phyloP scores from a whole-genome alignment of 768 basidiomycete species.

The Xanthoconium stramineum region DNA sequence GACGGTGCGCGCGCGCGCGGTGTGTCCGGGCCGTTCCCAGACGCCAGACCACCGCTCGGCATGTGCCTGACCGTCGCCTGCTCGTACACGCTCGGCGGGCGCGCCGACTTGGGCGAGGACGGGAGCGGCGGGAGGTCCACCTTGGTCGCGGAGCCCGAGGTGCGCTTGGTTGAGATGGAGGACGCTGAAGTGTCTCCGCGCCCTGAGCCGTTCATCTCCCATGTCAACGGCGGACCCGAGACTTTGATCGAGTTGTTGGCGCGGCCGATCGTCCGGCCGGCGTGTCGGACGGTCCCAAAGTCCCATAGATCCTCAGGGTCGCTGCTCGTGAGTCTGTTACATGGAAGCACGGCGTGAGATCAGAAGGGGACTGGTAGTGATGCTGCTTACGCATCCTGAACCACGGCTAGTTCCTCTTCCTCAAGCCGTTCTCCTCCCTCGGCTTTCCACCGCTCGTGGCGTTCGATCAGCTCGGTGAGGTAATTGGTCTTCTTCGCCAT shows the following conservation, averaged over 20 bases:
- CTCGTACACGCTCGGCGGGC: slow-evolving; percentile 40
- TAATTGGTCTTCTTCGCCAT: slow-evolving; percentile 95
- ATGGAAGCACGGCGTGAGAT: not conserved
- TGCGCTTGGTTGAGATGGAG: slow-evolving; percentile 28
- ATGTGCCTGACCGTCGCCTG: slow-evolving; percentile 70
- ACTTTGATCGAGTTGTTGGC: slow-evolving; percentile 51
- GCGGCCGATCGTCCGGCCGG: slow-evolving; percentile 67
- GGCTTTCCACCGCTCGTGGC: slow-evolving; percentile 89
- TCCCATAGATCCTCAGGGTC: slow-evolving; percentile 92
- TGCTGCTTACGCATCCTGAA: slow-evolving; percentile 59
- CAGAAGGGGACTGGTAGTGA: not conserved
- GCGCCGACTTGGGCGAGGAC: slow-evolving; percentile 34
- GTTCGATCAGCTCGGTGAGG: slow-evolving; percentile 92
- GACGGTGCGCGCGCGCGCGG: slow-evolving; percentile 45
- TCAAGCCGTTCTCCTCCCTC: slow-evolving; percentile 79
- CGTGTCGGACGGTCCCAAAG: slow-evolving; percentile 91
- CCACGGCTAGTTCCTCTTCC: slow-evolving; percentile 62
- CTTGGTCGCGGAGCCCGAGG: slow-evolving; percentile 45
- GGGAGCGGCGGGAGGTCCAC: slow-evolving; percentile 63
- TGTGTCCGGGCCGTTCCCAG: slow-evolving; percentile 28
- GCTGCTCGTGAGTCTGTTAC: slow-evolving; percentile 46
- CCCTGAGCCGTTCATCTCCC: slow-evolving; percentile 67
- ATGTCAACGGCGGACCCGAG: slow-evolving; percentile 70
- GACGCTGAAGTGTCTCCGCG: slow-evolving; percentile 40
- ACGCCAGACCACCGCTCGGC: slow-evolving; percentile 30